A percentile compares a stretch with the other conserved stretches of the same genome.
Conservation (phyloP, 306 rosid species). For the Fragaria nilgerrensis region DNA sequence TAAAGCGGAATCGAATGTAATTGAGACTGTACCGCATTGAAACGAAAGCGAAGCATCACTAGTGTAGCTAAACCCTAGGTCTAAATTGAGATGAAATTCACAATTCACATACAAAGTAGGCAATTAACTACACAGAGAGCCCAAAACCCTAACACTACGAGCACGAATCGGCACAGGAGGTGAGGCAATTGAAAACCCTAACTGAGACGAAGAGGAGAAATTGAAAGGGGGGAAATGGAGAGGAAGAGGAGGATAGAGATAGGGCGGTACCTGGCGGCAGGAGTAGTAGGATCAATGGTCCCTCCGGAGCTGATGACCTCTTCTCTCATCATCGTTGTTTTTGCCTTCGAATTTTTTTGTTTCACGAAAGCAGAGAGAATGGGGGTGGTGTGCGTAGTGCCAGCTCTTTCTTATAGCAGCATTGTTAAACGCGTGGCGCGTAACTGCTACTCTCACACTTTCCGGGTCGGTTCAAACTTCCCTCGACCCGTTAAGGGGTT, state of each 20-base stretch:
- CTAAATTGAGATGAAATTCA: background rate
- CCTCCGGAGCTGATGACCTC: slow-evolving; percentile 98
- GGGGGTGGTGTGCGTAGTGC: background rate
- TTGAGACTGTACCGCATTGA: background rate
- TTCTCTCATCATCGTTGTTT: slow-evolving; percentile 70
- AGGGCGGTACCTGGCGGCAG: slow-evolving; percentile 73
- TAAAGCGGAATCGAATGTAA: background rate
- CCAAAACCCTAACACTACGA: slow-evolving; percentile 8
- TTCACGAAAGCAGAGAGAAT: background rate
- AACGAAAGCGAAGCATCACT: background rate
- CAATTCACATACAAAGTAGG: background rate
- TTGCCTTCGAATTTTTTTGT: background rate
- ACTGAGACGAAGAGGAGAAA: slow-evolving; percentile 10
- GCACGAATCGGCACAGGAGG: slow-evolving; percentile 3
- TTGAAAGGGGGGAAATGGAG: background rate
- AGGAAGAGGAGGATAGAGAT: background rate
- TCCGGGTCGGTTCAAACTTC: background rate
- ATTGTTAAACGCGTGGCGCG: slow-evolving; percentile 16
- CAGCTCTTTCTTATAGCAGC: background rate
- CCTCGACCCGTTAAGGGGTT: no score
- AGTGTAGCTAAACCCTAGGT: background rate
- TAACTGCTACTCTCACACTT: background rate
- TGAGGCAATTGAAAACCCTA: slow-evolving; percentile 38
- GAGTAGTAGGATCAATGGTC: slow-evolving; percentile 72
- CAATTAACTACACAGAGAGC: slow-evolving; percentile 15